phyloP scores from a whole-genome alignment of 2,329 filamentous ascomycete species.

The Ceratocystis eucalypticola region DNA sequence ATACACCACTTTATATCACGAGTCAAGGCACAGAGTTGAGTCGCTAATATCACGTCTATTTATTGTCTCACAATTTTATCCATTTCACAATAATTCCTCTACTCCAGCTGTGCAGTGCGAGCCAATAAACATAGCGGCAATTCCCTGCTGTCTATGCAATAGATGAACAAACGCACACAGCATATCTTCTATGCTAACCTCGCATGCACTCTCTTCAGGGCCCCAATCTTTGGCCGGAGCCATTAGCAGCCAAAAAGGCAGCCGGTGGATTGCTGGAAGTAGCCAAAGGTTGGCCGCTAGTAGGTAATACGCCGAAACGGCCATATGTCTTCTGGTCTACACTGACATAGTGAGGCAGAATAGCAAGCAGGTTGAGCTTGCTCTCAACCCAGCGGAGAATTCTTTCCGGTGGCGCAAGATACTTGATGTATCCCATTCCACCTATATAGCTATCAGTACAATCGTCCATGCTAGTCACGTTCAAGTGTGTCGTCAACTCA shows the following conservation, averaged over 20 bases:
- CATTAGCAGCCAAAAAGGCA: conserved; percentile 41
- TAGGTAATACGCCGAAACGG: conserved; percentile 75
- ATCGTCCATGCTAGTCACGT: not conserved
- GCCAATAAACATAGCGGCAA: no score
- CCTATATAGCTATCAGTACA: conserved; percentile 33
- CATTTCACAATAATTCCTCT: not conserved
- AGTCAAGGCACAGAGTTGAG: not conserved
- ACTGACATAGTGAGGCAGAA: conserved; percentile 82
- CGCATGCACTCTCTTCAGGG: conserved; percentile 36
- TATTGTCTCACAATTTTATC: not conserved
- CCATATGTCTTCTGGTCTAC: conserved; percentile 95
- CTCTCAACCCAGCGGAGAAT: conserved; percentile 76
- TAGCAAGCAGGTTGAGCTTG: conserved; percentile 70
- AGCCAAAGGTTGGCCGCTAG: conserved; percentile 30
- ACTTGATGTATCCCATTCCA: conserved; percentile 77
- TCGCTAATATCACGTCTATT: not conserved
- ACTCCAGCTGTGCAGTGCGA: not conserved
- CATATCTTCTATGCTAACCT: not conserved
- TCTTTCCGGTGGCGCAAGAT: conserved; percentile 81
- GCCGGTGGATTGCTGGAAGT: conserved; percentile 32
- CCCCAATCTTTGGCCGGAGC: conserved; percentile 52
- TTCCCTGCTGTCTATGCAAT: no score
- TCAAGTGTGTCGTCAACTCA: conserved; percentile 32
- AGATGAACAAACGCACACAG: not conserved
- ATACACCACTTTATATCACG: not conserved